phyloP scores from a whole-genome alignment of 1,284 basidiomycete species.

The Marasmius oreades region DNA sequence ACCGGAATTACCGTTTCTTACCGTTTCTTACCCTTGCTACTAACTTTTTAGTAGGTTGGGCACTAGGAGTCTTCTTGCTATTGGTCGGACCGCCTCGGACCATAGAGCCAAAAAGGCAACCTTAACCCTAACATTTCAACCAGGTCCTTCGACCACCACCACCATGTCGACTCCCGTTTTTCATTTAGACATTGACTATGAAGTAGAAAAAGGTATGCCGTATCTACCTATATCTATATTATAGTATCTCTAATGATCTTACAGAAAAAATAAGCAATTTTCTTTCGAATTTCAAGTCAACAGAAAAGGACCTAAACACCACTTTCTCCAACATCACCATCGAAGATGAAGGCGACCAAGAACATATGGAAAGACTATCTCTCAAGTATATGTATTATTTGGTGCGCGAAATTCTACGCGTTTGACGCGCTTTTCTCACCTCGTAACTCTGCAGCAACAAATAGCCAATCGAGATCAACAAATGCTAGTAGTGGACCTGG shows the following conservation, averaged over 20 bases:
- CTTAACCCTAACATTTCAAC: neutral
- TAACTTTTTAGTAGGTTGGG: no score
- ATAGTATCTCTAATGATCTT: conserved; percentile 12
- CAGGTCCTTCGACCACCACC: conserved; percentile 20
- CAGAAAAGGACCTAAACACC: conserved; percentile 64
- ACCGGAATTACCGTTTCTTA: no score
- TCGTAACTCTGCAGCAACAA: conserved; percentile 60
- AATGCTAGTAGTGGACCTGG: conserved; percentile 78
- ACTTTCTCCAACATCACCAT: conserved; percentile 72
- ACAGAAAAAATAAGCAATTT: conserved; percentile 69
- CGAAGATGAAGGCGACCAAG: conserved; percentile 48
- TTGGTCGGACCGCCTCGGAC: no score
- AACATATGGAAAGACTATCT: conserved; percentile 34
- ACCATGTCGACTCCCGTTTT: conserved; percentile 53
- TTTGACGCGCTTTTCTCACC: conserved; percentile 28
- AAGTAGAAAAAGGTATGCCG: conserved; percentile 19
- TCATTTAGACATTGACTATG: conserved; percentile 43
- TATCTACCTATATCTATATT: no score
- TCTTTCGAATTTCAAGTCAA: conserved; percentile 61
- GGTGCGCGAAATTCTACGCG: conserved; percentile 43
- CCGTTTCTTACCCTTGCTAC: no score
- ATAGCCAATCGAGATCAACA: conserved; percentile 93
- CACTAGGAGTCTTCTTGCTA: no score
- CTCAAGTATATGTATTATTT: conserved; percentile 91
- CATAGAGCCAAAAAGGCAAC: no score